These are phyloP conservation scores for Pyrenochaeta sp. DNA, from an alignment of 2,329 filamentous ascomycete genomes.

Conservation along the genomic window DNA sequence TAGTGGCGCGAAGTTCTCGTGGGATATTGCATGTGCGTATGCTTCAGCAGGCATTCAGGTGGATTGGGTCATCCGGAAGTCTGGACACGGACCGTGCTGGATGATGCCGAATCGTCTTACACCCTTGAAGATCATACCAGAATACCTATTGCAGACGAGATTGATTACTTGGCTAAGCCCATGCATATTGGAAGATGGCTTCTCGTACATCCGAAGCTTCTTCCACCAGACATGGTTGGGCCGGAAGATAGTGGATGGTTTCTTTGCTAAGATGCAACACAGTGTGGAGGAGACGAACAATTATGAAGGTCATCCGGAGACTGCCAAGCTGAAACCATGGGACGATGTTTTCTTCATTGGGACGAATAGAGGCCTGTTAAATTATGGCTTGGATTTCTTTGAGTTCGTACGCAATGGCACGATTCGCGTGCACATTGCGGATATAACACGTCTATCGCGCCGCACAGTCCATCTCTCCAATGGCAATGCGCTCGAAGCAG, in stretches of 20 bases:
- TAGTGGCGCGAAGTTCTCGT: conserved; percentile 70
- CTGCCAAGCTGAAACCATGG: conserved; percentile 54
- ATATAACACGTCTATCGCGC: conserved; percentile 60
- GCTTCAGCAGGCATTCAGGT: conserved; percentile 62
- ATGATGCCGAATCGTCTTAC: conserved; percentile 69
- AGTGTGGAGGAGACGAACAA: conserved; percentile 59
- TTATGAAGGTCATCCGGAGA: conserved; percentile 54
- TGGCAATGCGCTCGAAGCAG: conserved; percentile 54
- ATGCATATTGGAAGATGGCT: conserved; percentile 77
- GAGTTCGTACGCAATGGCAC: conserved; percentile 62
- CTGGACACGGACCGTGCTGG: conserved; percentile 66
- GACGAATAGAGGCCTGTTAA: conserved; percentile 65
- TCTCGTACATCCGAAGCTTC: conserved; percentile 61
- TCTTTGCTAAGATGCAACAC: conserved; percentile 64
- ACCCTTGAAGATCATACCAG: conserved; percentile 70
- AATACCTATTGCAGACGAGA: conserved; percentile 71
- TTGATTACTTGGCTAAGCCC: conserved; percentile 78
- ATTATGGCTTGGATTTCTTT: conserved; percentile 66
- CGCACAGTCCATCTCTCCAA: conserved; percentile 59
- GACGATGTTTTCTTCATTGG: conserved; percentile 61
- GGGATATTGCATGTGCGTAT: conserved; percentile 68
- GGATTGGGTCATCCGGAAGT: conserved; percentile 65
- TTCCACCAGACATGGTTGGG: conserved; percentile 66
- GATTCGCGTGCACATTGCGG: conserved; percentile 64
- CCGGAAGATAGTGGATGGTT: conserved; percentile 62